Base-by-base conservation (phyloP, 192 early-diverging fungal species). In the Rhizophlyctis rosea region DNA sequence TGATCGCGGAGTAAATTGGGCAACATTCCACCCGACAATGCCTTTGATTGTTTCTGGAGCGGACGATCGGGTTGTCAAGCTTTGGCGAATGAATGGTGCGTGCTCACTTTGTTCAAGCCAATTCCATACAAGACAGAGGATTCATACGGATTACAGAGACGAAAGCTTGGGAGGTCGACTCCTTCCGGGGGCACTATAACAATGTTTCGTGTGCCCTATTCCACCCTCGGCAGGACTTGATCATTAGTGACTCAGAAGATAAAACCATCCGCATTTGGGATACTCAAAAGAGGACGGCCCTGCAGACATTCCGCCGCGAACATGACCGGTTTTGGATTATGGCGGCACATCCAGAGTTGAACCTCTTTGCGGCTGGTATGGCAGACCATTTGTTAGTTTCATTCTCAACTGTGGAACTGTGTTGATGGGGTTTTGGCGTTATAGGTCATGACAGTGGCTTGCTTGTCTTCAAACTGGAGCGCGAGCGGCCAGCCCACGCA, bases 121-220 rank as follows among this genome's bases (percentile, higher is more conserved):
- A n/a, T n/a, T n/a, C n/a, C n/a, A n/a, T n/a, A n/a, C n/a, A n/a
- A n/a, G n/a, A n/a, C n/a, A n/a, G n/a, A n/a, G n/a, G n/a, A n/a
- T n/a, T n/a, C n/a, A n/a, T n/a, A n/a, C 18, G 39, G 39, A 18
- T 44, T 35, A 31, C 71, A 92, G 94, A 99, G 64, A 90, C 91
- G 35, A 88, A 91, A 71, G 97, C 97, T 18, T 99, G 97, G 97
- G 97, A 99, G 72, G 90, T 99, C n/a, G 95, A 99, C 69, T 96
- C 94, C 24, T 97, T 93, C 81, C 88, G 97, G 29, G 97, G 95
- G 7, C 97, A 99, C 75, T 98, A 92, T 78, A 98, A 95, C 84
- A 98, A 98, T 59, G 92, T 99, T 29, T 93, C 90, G 27, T 84
- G 85, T 50, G 90, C 90, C 1, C 71, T 99, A 47, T 99, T 99